A percentile compares a stretch with the other conserved stretches of the same genome.
phyloP scores from a whole-genome alignment of 768 basidiomycete genomes.

The Russula griseocarnosa region DNA sequence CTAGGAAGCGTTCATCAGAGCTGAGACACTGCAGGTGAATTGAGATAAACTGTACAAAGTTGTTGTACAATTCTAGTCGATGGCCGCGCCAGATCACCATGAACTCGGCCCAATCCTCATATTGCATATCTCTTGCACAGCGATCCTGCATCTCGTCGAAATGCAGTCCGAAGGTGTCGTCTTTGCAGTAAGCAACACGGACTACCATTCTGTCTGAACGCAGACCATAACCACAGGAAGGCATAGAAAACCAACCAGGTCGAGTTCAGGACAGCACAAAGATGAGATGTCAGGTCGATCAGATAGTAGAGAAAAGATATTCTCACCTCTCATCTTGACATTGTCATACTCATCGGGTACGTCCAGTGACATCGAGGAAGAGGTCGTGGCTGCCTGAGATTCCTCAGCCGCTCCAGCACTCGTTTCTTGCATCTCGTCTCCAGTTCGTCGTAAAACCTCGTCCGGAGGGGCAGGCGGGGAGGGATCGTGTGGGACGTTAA shows the following conservation, averaged over 20 bases:
- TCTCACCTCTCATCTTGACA: slow-evolving; percentile 70
- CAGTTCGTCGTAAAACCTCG: slow-evolving; percentile 63
- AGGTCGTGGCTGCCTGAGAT: slow-evolving; percentile 28
- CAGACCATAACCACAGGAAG: slow-evolving; percentile 25
- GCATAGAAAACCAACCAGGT: neutral
- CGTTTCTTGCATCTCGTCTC: slow-evolving; percentile 52
- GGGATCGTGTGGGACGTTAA: slow-evolving; percentile 21
- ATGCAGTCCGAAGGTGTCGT: slow-evolving; percentile 43
- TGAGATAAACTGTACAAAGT: slow-evolving; percentile 55
- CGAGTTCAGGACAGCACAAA: neutral
- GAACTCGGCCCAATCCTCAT: slow-evolving; percentile 75
- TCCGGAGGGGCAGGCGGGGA: slow-evolving; percentile 50
- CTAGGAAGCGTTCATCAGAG: slow-evolving; percentile 36
- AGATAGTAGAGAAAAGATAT: neutral
- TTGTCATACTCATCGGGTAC: slow-evolving; percentile 39
- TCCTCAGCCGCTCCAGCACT: slow-evolving; percentile 57
- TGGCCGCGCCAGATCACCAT: slow-evolving; percentile 81
- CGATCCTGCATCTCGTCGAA: slow-evolving; percentile 72
- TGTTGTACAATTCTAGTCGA: slow-evolving; percentile 77
- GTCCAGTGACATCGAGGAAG: slow-evolving; percentile 9
- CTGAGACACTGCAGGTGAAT: neutral
- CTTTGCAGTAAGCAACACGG: slow-evolving; percentile 60
- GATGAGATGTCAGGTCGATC: neutral
- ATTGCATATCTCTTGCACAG: slow-evolving; percentile 53
- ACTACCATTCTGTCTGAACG: slow-evolving; percentile 84